These are phyloP conservation scores for Gremmenia infestans DNA, from an alignment of 2,329 filamentous ascomycete species.

Conservation along the genomic window DNA sequence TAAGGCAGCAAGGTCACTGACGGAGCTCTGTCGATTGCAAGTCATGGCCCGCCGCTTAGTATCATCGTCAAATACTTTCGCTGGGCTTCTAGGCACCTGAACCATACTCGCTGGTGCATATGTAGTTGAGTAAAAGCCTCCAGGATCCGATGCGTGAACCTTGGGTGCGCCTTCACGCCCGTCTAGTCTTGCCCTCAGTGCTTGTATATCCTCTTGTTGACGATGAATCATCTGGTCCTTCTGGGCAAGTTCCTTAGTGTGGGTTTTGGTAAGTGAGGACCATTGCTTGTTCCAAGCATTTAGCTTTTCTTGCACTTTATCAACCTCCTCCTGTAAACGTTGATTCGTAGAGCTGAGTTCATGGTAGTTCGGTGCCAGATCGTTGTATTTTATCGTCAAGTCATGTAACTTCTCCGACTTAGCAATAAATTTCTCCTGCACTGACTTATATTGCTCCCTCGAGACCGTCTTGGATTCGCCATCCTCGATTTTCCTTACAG, in stretches of 20 bases:
- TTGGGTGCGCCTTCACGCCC: background rate
- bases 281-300: slow-evolving; percentile 7
- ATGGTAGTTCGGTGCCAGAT: background rate
- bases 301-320: slow-evolving; percentile 11
- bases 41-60: background rate
- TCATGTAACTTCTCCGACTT: slow-evolving; percentile 20
- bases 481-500: slow-evolving; percentile 2
- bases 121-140: background rate
- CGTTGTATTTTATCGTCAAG: background rate
- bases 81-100: background rate
- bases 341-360: slow-evolving; percentile 11
- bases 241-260: slow-evolving; percentile 7
- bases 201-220: slow-evolving; percentile 13
- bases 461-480: slow-evolving; percentile 3
- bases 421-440: slow-evolving; percentile 8
- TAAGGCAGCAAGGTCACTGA: no score
- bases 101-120: background rate
- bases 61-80: background rate
- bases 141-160: background rate
- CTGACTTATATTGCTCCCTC: slow-evolving; percentile 7
- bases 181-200: slow-evolving; percentile 2
- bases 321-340: slow-evolving; percentile 8
- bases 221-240: slow-evolving; percentile 16
- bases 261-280: background rate
- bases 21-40: background rate